Evolutionary conservation across 345 rosid genomes (phyloP).

Genomic region (Citrus maxima): DNA sequence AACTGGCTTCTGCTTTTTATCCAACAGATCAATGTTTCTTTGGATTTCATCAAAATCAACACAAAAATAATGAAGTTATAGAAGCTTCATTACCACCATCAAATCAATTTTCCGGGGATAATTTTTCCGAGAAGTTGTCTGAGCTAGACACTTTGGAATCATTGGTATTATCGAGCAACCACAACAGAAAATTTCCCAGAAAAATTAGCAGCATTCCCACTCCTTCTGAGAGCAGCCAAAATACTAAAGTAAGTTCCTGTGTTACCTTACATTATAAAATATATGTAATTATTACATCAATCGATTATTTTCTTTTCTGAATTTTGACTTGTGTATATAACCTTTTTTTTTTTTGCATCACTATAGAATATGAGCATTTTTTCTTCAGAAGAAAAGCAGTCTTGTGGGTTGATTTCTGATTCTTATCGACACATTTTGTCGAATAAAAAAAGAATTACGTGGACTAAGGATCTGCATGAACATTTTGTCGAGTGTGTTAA

Average conservation of each 20-base stretch:
- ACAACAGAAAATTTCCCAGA: neutral
- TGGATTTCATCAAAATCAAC: neutral
- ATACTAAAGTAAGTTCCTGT: neutral
- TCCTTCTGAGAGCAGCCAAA: neutral
- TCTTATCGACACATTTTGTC: no score
- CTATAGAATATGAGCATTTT: no score
- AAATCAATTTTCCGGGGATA: neutral
- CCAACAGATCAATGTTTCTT: neutral
- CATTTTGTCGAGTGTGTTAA: slow-evolving; percentile 78
- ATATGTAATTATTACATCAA: no score
- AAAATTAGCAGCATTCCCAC: neutral
- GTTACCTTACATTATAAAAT: no score
- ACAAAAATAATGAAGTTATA: neutral
- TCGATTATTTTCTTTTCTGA: neutral
- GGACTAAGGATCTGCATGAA: slow-evolving; percentile 89
- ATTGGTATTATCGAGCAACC: neutral
- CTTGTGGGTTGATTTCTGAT: no score
- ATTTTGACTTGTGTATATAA: neutral
- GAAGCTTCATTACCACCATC: neutral
- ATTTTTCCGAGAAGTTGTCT: neutral
- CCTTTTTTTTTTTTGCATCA: no score
- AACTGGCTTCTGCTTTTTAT: neutral
- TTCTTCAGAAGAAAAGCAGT: no score
- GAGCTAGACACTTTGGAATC: slow-evolving; percentile 4
- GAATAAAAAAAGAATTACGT: slow-evolving; percentile 42